Percentiles rank a stretch among this genome's conserved stretches.
These are phyloP conservation scores for Aspergillus indologenus DNA, from an alignment of 495 filamentous ascomycete species.

Conservation along the genomic window DNA sequence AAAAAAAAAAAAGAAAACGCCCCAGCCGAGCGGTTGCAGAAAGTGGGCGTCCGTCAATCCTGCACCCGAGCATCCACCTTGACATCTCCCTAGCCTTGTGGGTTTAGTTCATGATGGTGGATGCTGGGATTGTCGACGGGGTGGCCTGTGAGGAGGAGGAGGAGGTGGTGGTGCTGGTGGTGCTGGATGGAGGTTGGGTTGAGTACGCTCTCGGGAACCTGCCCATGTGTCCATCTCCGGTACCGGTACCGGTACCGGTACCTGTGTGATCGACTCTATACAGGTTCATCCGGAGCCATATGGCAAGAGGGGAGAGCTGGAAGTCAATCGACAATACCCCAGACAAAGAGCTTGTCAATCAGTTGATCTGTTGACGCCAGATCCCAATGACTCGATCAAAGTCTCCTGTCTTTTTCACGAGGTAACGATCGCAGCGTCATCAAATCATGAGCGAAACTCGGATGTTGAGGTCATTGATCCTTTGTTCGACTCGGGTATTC, in stretches of 20 bases:
- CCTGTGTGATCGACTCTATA: background rate
- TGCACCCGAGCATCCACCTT: conserved; percentile 4
- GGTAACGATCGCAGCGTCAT: background rate
- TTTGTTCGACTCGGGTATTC: background rate
- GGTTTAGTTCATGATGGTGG: background rate
- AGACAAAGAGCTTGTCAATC: background rate
- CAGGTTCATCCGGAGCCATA: background rate
- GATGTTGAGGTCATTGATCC: conserved; percentile 6
- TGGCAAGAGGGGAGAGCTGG: background rate
- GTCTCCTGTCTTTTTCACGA: background rate
- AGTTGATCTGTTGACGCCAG: background rate
- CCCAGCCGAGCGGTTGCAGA: conserved; percentile 19
- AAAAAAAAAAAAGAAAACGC: conserved; percentile 17
- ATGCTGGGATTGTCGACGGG: background rate
- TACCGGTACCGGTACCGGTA: background rate
- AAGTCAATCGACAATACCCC: background rate
- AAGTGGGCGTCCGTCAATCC: conserved; percentile 10
- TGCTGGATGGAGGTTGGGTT: background rate
- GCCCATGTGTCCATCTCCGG: background rate
- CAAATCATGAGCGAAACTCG: background rate
- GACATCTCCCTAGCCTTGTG: conserved; percentile 4
- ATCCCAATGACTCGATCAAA: background rate
- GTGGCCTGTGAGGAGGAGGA: no score
- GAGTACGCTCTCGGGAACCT: background rate
- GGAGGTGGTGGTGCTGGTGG: background rate